Base-by-base conservation (phyloP, 2,329 filamentous ascomycete species). In the Pseudogymnoascus sp. region DNA sequence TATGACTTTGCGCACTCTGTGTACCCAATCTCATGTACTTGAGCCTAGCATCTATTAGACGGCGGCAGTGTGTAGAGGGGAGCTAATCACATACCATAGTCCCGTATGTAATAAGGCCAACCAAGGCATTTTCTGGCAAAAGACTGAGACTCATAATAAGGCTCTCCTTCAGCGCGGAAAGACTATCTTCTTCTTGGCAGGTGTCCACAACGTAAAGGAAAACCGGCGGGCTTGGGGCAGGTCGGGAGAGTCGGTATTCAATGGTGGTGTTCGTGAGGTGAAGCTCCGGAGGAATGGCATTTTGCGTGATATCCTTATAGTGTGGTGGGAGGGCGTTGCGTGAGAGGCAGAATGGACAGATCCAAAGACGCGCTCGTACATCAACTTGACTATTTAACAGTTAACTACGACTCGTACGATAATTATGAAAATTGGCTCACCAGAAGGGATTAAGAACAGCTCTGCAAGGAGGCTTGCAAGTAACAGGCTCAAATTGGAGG, bases 1-100 rank as follows among this genome's bases (percentile, higher is more conserved):
- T 97, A 99, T 5, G 93, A 97, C 78, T 97, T 99, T 68, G 95
- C 91, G 77, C 95, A 99, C 77, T 97, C 95, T 63, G 90, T 93
- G 74, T 99, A 99, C 63, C 95, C 95, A 69, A 99, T 91, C 77
- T 99, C 95, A 75, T 99, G 95, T 16, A 99, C 91, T 84, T 97
- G 93, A 34, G 91, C 86, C 89, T 92, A 69, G 12, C 21, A 57
- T 68, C 12, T 45, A 71, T 64, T 21, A 62, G 59, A 39, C 67
- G 16, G 21, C 21, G 76, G 63, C 73, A 67, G 36, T 62, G 62
- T 26, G 37, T 26, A 45, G 10, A 40, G 54, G 29, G n/a, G 6
- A 42, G 59, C n/a, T 16, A 14, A 39, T 63, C 5, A 66, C 79
- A 64, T 81, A 91, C 90, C 91, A 96, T 97, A 47, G 95, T 97